A percentile compares a stretch with the other conserved stretches of the same genome.
Evolutionary conservation across 345 rosid genomes (phyloP).

Genomic region (Crucihimalaya himalaica): DNA sequence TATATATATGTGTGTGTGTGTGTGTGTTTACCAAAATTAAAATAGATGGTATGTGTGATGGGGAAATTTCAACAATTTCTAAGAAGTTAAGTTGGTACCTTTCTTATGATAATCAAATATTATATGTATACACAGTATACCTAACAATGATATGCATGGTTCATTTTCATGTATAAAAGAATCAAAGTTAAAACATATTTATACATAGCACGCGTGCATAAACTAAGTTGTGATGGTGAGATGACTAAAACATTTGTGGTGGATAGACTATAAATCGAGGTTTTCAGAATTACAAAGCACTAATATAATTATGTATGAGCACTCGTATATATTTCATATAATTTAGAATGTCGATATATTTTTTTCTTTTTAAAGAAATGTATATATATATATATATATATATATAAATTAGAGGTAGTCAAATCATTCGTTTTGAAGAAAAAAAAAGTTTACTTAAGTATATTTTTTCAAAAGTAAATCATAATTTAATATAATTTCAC

Average conservation of each 20-base stretch:
- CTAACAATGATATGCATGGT: constrained; percentile 15
- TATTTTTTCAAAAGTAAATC: background rate
- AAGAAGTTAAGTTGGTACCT: background rate
- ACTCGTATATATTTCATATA: background rate
- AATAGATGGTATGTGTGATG: constrained; percentile 1
- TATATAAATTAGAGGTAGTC: background rate
- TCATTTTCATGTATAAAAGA: background rate
- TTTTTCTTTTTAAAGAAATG: background rate
- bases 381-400: background rate
- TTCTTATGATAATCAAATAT: background rate
- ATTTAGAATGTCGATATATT: background rate
- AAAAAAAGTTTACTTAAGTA: background rate
- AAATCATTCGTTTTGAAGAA: constrained; percentile 1
- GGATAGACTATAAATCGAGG: background rate
- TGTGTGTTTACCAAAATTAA: background rate
- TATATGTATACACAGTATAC: constrained; percentile 1
- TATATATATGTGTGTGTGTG: too few relatives aligned
- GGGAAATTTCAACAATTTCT: constrained; percentile 24
- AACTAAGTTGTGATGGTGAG: background rate
- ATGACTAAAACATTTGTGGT: background rate
- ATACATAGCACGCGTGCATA: background rate
- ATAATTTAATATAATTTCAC: background rate
- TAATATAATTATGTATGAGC: background rate
- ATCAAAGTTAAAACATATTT: background rate
- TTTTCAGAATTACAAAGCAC: background rate